phyloP scores from a whole-genome alignment of 1,284 basidiomycete genomes.

The Pseudomicrostroma phylloplanum region DNA sequence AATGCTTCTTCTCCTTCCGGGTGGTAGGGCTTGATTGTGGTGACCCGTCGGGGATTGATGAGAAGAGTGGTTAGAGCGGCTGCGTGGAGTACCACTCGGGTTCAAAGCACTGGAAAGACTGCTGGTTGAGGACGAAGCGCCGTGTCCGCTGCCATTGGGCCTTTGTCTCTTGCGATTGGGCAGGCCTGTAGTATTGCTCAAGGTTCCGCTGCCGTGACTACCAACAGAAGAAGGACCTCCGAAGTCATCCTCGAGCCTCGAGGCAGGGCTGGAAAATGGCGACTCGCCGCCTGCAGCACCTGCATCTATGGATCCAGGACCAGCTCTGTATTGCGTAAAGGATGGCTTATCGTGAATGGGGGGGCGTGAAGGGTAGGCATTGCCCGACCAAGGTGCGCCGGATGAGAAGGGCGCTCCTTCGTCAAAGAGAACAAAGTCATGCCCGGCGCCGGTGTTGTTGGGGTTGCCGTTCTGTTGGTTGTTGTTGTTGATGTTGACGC shows the following conservation, averaged over 20 bases:
- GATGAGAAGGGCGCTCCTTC: conserved; percentile 17
- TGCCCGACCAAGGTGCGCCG: conserved; percentile 1
- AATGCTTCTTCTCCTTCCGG: not conserved
- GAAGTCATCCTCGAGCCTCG: conserved; percentile 22
- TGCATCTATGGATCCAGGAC: not conserved
- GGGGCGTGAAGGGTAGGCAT: not conserved
- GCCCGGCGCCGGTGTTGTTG: not conserved
- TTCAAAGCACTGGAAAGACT: conserved; percentile 12
- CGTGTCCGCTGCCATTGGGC: conserved; percentile 16
- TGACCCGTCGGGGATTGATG: not conserved
- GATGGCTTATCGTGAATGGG: conserved; percentile 7
- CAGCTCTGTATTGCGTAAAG: conserved; percentile 9
- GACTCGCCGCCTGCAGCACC: conserved; percentile 15
- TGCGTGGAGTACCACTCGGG: conserved; percentile 7
- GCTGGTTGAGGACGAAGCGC: not conserved
- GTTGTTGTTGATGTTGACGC: too few relatives aligned
- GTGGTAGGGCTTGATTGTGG: not conserved
- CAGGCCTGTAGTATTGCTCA: conserved; percentile 10
- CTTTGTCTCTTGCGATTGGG: conserved; percentile 29
- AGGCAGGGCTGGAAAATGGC: conserved; percentile 16
- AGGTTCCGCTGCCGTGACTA: conserved; percentile 15
- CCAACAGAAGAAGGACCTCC: conserved; percentile 3
- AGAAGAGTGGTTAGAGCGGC: too few relatives aligned
- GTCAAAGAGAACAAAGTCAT: conserved; percentile 39
- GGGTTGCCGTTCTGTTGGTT: too few relatives aligned